phyloP scores from a whole-genome alignment of 1,284 basidiomycete genomes.

The Ustilago trichophora region DNA sequence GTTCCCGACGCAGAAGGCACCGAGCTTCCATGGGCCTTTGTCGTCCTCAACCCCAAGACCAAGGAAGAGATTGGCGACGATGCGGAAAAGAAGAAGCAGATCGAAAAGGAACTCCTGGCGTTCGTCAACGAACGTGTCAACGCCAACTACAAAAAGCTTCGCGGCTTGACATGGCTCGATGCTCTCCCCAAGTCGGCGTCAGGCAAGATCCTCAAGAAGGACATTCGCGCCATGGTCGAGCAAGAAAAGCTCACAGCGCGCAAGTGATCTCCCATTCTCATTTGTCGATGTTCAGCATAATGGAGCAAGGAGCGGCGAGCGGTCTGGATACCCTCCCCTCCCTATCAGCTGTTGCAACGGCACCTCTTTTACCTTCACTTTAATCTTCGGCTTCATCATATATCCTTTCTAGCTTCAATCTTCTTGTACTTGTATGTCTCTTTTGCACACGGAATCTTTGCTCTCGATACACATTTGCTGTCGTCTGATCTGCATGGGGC shows the following conservation, averaged over 20 bases:
- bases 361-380: not conserved
- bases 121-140: conserved; percentile 55
- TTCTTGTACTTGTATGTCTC: conserved; percentile 11
- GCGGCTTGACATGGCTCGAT: conserved; percentile 58
- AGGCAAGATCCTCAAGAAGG: conserved; percentile 63
- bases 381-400: too few species aligned
- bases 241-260: conserved; percentile 27
- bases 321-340: conserved; percentile 5
- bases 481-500: not conserved
- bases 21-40: conserved; percentile 57
- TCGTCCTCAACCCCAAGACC: conserved; percentile 36
- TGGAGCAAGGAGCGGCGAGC: not conserved
- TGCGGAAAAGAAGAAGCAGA: conserved; percentile 25
- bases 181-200: conserved; percentile 56
- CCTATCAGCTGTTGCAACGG: too few species aligned
- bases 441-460: not conserved
- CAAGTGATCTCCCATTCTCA: conserved; percentile 4
- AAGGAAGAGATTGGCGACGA: conserved; percentile 22
- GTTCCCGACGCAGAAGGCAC: conserved; percentile 38
- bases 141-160: conserved; percentile 61
- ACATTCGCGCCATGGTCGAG: conserved; percentile 48
- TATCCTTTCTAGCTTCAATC: conserved; percentile 1
- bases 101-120: conserved; percentile 40
- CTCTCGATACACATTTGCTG: too few species aligned
- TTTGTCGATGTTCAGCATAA: too few species aligned